These are phyloP conservation scores for Testicularia cyperi DNA, from an alignment of 1,284 basidiomycete genomes.

Conservation along the genomic window DNA sequence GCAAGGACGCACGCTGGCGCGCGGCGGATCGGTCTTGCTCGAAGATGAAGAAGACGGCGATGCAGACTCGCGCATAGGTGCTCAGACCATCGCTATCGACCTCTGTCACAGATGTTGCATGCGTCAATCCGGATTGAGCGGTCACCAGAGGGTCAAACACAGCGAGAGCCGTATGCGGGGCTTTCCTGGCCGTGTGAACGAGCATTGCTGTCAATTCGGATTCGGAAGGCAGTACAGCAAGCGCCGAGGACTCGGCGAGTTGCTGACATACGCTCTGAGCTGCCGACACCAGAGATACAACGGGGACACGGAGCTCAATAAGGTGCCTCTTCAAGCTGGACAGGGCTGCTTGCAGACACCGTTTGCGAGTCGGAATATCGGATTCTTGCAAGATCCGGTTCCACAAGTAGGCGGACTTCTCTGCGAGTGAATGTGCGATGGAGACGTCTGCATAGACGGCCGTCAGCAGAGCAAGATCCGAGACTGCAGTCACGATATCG, in stretches of 20 bases:
- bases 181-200: slow-evolving; percentile 8
- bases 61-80: slow-evolving; percentile 69
- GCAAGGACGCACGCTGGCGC: slow-evolving; percentile 67
- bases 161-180: slow-evolving; percentile 15
- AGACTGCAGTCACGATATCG: slow-evolving; percentile 22
- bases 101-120: too few relatives aligned
- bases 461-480: slow-evolving; percentile 3
- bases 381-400: too few relatives aligned
- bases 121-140: too few relatives aligned
- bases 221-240: slow-evolving; percentile 9
- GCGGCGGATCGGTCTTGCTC: slow-evolving; percentile 69
- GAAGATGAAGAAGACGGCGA: slow-evolving; percentile 69
- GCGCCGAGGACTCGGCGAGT: neutral
- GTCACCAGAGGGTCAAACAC: slow-evolving; percentile 26
- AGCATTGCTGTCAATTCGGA: slow-evolving; percentile 23
- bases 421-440: too few relatives aligned
- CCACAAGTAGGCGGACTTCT: too few relatives aligned
- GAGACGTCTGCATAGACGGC: neutral
- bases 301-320: slow-evolving; percentile 25
- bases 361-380: neutral
- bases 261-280: neutral
- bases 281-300: slow-evolving; percentile 6
- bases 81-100: slow-evolving; percentile 66
- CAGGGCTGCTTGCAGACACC: neutral
- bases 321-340: slow-evolving; percentile 16